Base-by-base conservation (phyloP, 164 flowering plant genomes). In the Vitis amurensis region DNA sequence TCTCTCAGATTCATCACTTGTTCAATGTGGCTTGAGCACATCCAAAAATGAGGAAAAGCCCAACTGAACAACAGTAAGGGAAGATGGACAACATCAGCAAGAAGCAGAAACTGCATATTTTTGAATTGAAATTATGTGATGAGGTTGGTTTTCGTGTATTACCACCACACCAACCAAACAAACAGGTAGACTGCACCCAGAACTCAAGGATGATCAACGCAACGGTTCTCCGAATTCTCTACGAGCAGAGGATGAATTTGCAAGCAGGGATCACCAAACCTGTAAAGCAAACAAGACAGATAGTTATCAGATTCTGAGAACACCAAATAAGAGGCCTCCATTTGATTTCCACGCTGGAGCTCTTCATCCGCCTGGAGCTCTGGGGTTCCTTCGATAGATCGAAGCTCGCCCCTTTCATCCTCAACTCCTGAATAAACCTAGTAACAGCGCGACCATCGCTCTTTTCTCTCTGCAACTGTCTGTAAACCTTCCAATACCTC, bases 361-460 rank as follows among this genome's bases (percentile, higher is more conserved):
- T 91, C 77, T 93, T 95, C 89, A 91, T 80, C 79, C 84, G 86
- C 67, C 73, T 88, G 59, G 83, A 82, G 23, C 48, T 80, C 61
- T 68, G 81, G 0, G 94, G 90, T 76, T 89, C 94, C 68, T 88
- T 93, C 0, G 83, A 78, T 74, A 95, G 66, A 84, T 93, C 97
- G 67, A 91, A 91, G 76, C 96, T 82, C n/a, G 84, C 80, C 57
- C 99, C 97, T 65, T 95, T 93, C 99, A 95, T 95, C 84, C 99
- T 87, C 81, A 95, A 62, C 70, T 95, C 99, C 64, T 89, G 92
- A 27, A 91, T 76, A 29, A 89, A 84, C 70, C 97, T 69, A 15
- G 68, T 76, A 23, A 95, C 73, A 1, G 94, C 82, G 8, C 97
- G 60, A 58, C 61, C 78, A 23, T 90, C 97, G n/a, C 27, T 74